phyloP scores from a whole-genome alignment of 192 early-diverging fungal species.

The Coemansia pectinata region DNA sequence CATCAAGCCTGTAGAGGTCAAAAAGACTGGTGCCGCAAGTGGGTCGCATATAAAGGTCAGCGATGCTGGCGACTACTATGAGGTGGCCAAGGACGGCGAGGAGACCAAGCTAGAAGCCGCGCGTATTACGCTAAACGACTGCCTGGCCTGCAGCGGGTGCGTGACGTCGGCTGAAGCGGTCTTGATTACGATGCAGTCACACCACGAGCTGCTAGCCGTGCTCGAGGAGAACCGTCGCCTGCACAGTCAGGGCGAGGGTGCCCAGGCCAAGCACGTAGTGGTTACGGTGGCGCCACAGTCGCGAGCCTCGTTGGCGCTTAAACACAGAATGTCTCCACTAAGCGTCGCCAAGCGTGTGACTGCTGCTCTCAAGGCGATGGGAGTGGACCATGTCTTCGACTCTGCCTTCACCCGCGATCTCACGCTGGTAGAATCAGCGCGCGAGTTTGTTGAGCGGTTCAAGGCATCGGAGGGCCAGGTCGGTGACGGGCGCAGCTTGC shows the following conservation, averaged over 20 bases:
- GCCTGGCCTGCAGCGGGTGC: constrained; percentile 98
- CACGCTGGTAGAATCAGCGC: constrained; percentile 75
- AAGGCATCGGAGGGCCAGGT: constrained; percentile 35
- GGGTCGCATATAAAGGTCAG: constrained; percentile 76
- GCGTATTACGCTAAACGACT: constrained; percentile 91
- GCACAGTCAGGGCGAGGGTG: constrained; percentile 17
- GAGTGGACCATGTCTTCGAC: constrained; percentile 87
- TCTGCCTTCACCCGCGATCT: constrained; percentile 89
- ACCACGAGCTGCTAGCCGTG: constrained; percentile 72
- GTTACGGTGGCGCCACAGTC: constrained; percentile 91
- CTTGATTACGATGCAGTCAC: constrained; percentile 88
- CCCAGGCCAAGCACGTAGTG: constrained; percentile 58
- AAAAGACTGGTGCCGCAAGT: constrained; percentile 61
- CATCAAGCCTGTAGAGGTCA: constrained; percentile 89
- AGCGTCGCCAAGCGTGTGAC: constrained; percentile 73
- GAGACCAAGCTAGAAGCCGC: constrained; percentile 85
- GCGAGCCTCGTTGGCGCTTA: constrained; percentile 85
- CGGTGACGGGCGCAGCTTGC: constrained; percentile 39
- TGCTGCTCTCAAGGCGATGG: constrained; percentile 76
- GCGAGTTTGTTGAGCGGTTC: constrained; percentile 87
- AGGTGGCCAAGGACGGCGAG: constrained; percentile 85
- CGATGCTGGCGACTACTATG: constrained; percentile 79
- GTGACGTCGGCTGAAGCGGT: constrained; percentile 98
- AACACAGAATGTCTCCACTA: constrained; percentile 70
- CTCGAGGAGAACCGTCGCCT: constrained; percentile 46